Evolutionary conservation across 2,329 filamentous ascomycete genomes (phyloP).

Genomic region (Chaetomiaceae sp.): DNA sequence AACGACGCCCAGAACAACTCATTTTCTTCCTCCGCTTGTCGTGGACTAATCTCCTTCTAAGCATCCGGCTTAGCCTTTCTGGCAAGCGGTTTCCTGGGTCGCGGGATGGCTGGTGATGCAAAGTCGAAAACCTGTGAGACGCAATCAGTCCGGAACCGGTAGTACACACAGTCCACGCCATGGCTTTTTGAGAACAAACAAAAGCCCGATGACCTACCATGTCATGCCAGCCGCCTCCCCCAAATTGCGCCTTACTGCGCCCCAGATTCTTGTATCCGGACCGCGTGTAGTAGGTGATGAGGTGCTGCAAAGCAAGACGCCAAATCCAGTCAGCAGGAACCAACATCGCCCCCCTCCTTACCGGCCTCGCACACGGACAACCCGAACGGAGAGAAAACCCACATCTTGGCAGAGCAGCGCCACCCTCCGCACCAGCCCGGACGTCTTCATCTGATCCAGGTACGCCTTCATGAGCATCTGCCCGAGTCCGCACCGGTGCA

Average conservation of each 20-base stretch:
- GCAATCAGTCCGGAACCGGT: slow-evolving; percentile 1
- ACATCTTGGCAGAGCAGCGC: slow-evolving; percentile 71
- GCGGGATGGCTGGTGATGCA: slow-evolving; percentile 7
- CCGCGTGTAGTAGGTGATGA: slow-evolving; percentile 70
- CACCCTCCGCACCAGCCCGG: slow-evolving; percentile 63
- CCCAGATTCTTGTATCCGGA: slow-evolving; percentile 67
- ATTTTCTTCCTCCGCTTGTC: not conserved
- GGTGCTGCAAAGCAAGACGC: slow-evolving; percentile 37
- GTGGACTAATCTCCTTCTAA: not conserved
- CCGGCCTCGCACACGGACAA: not conserved
- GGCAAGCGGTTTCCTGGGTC: slow-evolving; percentile 7
- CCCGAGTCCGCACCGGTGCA: slow-evolving; percentile 69
- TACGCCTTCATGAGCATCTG: slow-evolving; percentile 69
- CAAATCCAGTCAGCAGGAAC: not conserved
- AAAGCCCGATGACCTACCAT: slow-evolving; percentile 53
- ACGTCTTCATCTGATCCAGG: slow-evolving; percentile 66
- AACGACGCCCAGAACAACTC: not conserved
- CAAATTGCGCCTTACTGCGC: slow-evolving; percentile 62
- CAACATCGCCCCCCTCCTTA: not conserved
- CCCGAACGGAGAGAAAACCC: slow-evolving; percentile 24
- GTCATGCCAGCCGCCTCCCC: slow-evolving; percentile 75
- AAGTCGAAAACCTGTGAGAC: slow-evolving; percentile 23
- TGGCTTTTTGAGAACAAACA: not conserved
- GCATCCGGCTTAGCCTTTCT: not conserved
- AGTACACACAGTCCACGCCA: not conserved